Conservation (phyloP, 768 basidiomycete species). For the Kockovaella imperatae region DNA sequence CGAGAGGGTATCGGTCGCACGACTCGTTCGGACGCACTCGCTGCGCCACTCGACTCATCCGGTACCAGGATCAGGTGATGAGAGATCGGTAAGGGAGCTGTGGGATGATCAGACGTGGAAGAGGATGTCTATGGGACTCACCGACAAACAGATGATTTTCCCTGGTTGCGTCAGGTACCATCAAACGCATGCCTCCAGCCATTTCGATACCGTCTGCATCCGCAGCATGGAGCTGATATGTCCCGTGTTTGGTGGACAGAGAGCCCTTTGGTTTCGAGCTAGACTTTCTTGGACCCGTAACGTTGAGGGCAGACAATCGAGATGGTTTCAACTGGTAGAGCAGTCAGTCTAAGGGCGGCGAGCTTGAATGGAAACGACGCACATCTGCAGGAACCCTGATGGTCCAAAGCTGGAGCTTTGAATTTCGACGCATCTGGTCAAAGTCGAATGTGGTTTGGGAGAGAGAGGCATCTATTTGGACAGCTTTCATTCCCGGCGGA, state of each 20-base stretch:
- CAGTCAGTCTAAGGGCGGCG: neutral
- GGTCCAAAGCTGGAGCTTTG: slow-evolving; percentile 38
- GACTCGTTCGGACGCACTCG: neutral
- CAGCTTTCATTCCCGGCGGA: slow-evolving; percentile 22
- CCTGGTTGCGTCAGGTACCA: slow-evolving; percentile 28
- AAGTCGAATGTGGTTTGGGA: slow-evolving; percentile 34
- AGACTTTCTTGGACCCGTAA: slow-evolving; percentile 1
- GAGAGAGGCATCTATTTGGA: slow-evolving; percentile 14
- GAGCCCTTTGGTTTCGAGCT: slow-evolving; percentile 6
- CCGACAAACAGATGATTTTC: slow-evolving; percentile 32
- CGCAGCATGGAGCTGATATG: slow-evolving; percentile 16
- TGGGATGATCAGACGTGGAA: neutral
- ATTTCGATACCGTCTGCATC: slow-evolving; percentile 41
- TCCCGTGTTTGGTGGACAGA: slow-evolving; percentile 25
- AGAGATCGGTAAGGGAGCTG: slow-evolving; percentile 36
- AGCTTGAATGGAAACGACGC: slow-evolving; percentile 1
- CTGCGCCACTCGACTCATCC: slow-evolving; percentile 1
- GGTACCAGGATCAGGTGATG: slow-evolving; percentile 33
- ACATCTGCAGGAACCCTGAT: slow-evolving; percentile 38
- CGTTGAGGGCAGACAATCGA: slow-evolving; percentile 20
- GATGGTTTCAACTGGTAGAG: slow-evolving; percentile 33
- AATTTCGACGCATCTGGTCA: slow-evolving; percentile 24
- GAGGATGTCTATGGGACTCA: slow-evolving; percentile 11
- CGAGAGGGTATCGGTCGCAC: slow-evolving; percentile 14
- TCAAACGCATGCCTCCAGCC: slow-evolving; percentile 32